Base-by-base conservation (phyloP, 139 green algal species). In the Chlorella sp. region DNA sequence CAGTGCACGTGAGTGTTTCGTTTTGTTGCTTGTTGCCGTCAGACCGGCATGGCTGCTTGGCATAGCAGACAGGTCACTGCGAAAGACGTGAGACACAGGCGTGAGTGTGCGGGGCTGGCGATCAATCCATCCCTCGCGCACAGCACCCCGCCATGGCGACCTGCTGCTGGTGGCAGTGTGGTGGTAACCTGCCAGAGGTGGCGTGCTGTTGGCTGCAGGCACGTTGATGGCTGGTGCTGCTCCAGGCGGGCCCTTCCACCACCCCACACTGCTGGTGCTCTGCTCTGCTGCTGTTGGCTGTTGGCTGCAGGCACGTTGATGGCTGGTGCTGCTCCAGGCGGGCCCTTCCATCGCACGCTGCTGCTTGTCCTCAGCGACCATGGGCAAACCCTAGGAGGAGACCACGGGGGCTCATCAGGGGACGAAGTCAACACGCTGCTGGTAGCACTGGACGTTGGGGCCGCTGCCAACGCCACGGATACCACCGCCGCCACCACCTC, bases 341-440 rank as follows among this genome's bases (percentile, higher is more conserved):
- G 75, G 30, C 30, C 74, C 1, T 83, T 91, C 73, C 72, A 87
- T 31, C 72, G 84, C 72, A 91, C 93, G 6, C 78, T 98, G 77
- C 76, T 99, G 72, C 69, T 99, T 14, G 86, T 99, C n/a, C 77
- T 94, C 29, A 91, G 95, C 1, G 95, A 99, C 80, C 95, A 99
- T 69, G 95, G 90, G 6, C 90, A 97, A 77, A 98, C 94, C 0
- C 72, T 93, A 17, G 69, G 69, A 0, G 94, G 94, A 0, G 95
- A 98, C 71, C 94, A 98, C 72, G 95, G 95, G 2, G 95, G 95
- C 17, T 91, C 89, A n/a, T 92, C 87, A 4, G 70, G 80, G 2
- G 90, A 95, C 69, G 94, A 97, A 71, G 81, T 86, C 0, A 85
- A 97, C 83, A 88, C 79, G 5, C 77, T 81, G 27, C 74, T 97